These are phyloP conservation scores for Neostapfia colusana DNA, from an alignment of 176 grass and related monocot species.

Conservation along the genomic window DNA sequence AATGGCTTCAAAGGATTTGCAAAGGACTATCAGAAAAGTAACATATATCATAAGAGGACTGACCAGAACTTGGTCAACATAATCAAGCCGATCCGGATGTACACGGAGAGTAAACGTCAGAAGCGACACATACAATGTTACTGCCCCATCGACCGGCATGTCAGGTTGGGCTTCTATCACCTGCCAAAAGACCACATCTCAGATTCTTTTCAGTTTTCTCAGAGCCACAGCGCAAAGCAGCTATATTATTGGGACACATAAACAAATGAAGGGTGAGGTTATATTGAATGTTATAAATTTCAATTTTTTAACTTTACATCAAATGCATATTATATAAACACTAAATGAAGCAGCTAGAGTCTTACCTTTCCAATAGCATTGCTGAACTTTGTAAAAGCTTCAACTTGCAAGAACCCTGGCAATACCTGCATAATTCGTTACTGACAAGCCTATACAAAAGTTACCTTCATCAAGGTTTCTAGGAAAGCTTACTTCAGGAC, in stretches of 20 bases:
- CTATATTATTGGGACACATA: slow-evolving; percentile 11
- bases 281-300: not conserved
- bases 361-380: slow-evolving; percentile 94
- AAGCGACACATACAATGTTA: slow-evolving; percentile 97
- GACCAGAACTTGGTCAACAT: slow-evolving; percentile 99
- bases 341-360: not conserved
- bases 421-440: slow-evolving; percentile 72
- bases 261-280: not conserved
- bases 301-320: slow-evolving; percentile 1
- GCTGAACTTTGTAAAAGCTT: slow-evolving; percentile 97
- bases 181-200: slow-evolving; percentile 49
- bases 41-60: slow-evolving; percentile 18
- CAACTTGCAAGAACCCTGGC: slow-evolving; percentile 95
- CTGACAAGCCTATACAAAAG: slow-evolving; percentile 42
- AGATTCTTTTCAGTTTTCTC: slow-evolving; percentile 24
- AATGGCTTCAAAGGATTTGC: not conserved
- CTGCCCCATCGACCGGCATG: slow-evolving; percentile 89
- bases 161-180: slow-evolving; percentile 97
- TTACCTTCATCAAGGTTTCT: slow-evolving; percentile 2
- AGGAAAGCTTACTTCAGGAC: slow-evolving; percentile 71
- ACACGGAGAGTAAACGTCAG: slow-evolving; percentile 96
- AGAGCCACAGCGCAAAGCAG: slow-evolving; percentile 19
- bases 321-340: slow-evolving; percentile 22
- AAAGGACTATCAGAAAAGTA: slow-evolving; percentile 7
- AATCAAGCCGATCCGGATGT: slow-evolving; percentile 98